Evolutionary conservation across 2,329 filamentous ascomycete species (phyloP), one percentile per base, ranked within the genome.

Genomic region (Chalaropsis thielavioides): DNA sequence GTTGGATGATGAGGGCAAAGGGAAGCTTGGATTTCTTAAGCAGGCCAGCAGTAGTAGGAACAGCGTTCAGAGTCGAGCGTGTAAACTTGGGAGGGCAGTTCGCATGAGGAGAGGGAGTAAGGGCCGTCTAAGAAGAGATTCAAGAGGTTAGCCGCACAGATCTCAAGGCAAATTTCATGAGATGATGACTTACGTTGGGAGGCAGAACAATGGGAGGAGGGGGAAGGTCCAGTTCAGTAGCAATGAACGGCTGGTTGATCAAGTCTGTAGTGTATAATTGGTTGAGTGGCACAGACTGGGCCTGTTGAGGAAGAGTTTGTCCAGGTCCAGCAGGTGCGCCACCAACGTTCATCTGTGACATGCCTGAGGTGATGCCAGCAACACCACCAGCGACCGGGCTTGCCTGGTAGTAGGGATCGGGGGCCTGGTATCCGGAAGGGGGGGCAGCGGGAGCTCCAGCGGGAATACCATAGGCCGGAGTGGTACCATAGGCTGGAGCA

Each of bases 11-110:
- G 44, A 99, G 85, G 49, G 92, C 92, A 73, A 97, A 95, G 0
- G 94, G 94, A 66, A 99, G 81, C 75, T 92, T 94, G 65, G 92
- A 96, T 79, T 97, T 97, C 79, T 97, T 99, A 67, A 99, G 82
- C 31, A 97, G 81, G 22, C 89, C 94, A 75, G 95, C 85, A 66
- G 90, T 96, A 24, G 91, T 95, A 2, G 94, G 94, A 54, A 96
- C 87, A 31, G 90, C 90, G 75, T 97, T 97, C 69, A 99, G 78
- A 5, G 94, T 97, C 22, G 94, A 97, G 70, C 94, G 89, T 69
- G 97, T 87, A 74, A 95, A 99, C 79, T 95, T 95, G 27, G 92
- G 83, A 64, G 90, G 85, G 78, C 92, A 96, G 76, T 97, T 99
- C 68, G 94, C 87, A 73, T 89, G 81, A 58, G 90, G 89, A 56